phyloP scores from a whole-genome alignment of 2,329 filamentous ascomycete species.

The Phialemonium atrogriseum region DNA sequence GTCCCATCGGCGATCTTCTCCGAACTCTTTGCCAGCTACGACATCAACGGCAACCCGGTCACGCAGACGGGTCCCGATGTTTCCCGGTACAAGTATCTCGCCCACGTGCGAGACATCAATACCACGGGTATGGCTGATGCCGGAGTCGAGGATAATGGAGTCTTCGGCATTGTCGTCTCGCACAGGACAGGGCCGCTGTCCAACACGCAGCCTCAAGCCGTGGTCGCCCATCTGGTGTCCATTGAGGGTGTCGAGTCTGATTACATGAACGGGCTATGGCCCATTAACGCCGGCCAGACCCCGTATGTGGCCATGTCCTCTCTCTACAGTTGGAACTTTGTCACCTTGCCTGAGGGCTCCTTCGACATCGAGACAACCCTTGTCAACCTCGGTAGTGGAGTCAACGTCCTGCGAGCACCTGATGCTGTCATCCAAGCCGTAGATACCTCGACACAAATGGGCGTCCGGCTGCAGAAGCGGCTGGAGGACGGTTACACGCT shows the following conservation, averaged over 20 bases:
- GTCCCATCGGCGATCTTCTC: not conserved
- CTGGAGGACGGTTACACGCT: not conserved
- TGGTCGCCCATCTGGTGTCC: slow-evolving; percentile 4
- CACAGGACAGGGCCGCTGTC: not conserved
- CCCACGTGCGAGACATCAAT: slow-evolving; percentile 5
- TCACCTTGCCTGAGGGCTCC: slow-evolving; percentile 2
- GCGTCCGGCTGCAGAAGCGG: not conserved
- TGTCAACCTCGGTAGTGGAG: not conserved
- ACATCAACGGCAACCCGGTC: not conserved
- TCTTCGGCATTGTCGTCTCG: slow-evolving; percentile 3
- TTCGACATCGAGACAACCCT: not conserved
- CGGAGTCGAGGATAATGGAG: not conserved
- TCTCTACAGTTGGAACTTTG: slow-evolving; percentile 7
- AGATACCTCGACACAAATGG: not conserved
- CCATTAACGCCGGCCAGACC: not conserved
- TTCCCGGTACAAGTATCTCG: slow-evolving; percentile 2
- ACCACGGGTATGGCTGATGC: slow-evolving; percentile 1
- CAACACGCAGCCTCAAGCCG: not conserved
- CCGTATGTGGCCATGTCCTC: not conserved
- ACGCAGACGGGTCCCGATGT: not conserved
- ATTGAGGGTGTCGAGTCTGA: slow-evolving; percentile 4
- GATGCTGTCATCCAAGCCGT: not conserved
- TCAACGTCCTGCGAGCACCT: not conserved
- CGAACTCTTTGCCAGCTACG: not conserved
- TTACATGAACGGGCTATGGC: not conserved